Evolutionary conservation across 2,329 filamentous ascomycete species (phyloP).

Genomic region (Alternaria brassicicola): DNA sequence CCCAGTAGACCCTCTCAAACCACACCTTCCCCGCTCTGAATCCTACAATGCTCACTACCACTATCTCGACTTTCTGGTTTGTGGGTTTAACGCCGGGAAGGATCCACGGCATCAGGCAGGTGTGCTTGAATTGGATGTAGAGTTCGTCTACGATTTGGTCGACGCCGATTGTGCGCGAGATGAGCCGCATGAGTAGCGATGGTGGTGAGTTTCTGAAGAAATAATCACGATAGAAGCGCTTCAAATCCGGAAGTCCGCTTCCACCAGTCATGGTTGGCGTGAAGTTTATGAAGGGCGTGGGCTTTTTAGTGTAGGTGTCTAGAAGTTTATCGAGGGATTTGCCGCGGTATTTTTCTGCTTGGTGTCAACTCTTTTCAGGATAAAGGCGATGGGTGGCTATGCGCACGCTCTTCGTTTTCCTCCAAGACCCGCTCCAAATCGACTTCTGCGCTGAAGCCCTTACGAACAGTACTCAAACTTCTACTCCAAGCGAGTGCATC

Average conservation of each 20-base stretch:
- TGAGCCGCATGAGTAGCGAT: constrained; percentile 59
- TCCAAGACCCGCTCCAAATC: constrained; percentile 55
- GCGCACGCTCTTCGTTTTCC: constrained; percentile 47
- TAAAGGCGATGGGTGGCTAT: not conserved
- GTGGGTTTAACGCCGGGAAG: constrained; percentile 64
- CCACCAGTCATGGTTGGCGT: constrained; percentile 56
- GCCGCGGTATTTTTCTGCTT: constrained; percentile 45
- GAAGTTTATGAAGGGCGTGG: constrained; percentile 51
- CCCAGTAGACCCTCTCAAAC: constrained; percentile 67
- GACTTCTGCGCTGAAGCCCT: constrained; percentile 62
- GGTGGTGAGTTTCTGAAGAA: constrained; percentile 58
- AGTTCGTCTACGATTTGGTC: constrained; percentile 68
- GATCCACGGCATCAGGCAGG: constrained; percentile 63
- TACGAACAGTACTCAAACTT: constrained; percentile 64
- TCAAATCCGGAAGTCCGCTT: constrained; percentile 51
- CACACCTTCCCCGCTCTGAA: constrained; percentile 61
- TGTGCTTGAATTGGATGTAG: constrained; percentile 63
- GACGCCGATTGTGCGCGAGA: constrained; percentile 63
- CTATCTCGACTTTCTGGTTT: constrained; percentile 62
- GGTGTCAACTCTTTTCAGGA: constrained; percentile 4
- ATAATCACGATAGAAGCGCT: constrained; percentile 62
- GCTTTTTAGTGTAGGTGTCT: constrained; percentile 44
- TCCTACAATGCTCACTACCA: constrained; percentile 63
- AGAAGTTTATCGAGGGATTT: constrained; percentile 48
- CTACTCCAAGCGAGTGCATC: constrained; percentile 73